Evolutionary conservation across 2,329 filamentous ascomycete species (phyloP).

Genomic region (Seiridium cupressi): DNA sequence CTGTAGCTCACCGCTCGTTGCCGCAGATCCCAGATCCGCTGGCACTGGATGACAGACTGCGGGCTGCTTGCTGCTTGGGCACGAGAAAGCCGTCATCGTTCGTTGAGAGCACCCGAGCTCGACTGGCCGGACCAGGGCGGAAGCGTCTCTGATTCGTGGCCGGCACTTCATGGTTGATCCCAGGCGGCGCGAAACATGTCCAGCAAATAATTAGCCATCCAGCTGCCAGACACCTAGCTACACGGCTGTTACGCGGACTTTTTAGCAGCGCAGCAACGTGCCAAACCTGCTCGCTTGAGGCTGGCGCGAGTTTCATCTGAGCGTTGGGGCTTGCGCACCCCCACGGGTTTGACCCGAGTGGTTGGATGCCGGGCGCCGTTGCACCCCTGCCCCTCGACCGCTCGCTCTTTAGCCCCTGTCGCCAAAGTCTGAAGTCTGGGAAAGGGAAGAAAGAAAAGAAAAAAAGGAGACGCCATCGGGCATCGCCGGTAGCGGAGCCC

Average conservation of each 20-base stretch:
- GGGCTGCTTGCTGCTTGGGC: too few relatives aligned
- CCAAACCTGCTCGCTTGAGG: not conserved
- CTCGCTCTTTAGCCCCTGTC: not conserved
- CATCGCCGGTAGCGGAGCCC: not conserved
- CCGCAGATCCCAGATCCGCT: not conserved
- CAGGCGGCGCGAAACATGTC: not conserved
- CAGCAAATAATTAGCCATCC: not conserved
- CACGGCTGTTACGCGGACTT: not conserved
- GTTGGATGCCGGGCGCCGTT: not conserved
- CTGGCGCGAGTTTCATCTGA: conserved; percentile 7
- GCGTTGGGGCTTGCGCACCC: not conserved
- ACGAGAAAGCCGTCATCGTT: too few relatives aligned
- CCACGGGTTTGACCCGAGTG: conserved; percentile 5
- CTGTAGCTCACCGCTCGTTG: not conserved
- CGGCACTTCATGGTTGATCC: not conserved
- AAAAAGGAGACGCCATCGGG: not conserved
- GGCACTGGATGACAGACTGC: too few relatives aligned
- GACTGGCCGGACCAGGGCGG: not conserved
- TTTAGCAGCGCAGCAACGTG: conserved; percentile 6
- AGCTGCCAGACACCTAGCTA: not conserved
- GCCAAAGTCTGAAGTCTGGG: not conserved
- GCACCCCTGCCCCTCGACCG: not conserved
- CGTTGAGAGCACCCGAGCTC: too few relatives aligned
- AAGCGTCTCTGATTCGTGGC: not conserved
- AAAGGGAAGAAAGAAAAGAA: not conserved